phyloP scores from a whole-genome alignment of 75 land plant species.

The Sequoia sempervirens region DNA sequence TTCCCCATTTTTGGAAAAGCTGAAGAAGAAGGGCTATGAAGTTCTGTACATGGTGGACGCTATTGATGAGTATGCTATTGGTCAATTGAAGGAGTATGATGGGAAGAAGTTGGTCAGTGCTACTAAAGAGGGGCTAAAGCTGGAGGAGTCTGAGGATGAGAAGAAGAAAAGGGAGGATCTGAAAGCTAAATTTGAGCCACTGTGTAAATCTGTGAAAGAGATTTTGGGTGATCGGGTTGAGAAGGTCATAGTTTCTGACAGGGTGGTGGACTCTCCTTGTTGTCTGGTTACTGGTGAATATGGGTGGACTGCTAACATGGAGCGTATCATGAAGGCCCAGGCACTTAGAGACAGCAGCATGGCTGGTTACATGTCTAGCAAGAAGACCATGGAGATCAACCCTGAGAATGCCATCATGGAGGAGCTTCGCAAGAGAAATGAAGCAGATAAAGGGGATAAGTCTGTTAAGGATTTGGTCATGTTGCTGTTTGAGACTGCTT shows the following conservation, averaged over 20 bases:
- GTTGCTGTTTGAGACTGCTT: constrained; percentile 31
- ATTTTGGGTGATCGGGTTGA: constrained; percentile 68
- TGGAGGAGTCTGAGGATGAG: constrained; percentile 51
- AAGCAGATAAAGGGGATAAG: constrained; percentile 27
- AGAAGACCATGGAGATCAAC: constrained; percentile 51
- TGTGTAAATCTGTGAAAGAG: constrained; percentile 72
- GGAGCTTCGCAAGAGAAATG: constrained; percentile 13
- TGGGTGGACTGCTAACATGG: constrained; percentile 84
- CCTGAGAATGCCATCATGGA: constrained; percentile 29
- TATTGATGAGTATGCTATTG: constrained; percentile 31
- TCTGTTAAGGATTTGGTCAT: constrained; percentile 33
- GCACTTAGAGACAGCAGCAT: constrained; percentile 43
- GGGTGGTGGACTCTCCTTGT: constrained; percentile 71
- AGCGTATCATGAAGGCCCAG: constrained; percentile 72
- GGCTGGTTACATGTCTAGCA: constrained; percentile 39
- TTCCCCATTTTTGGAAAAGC: constrained; percentile 28
- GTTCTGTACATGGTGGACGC: constrained; percentile 34
- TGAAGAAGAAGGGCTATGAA: constrained; percentile 30
- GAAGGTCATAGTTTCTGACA: constrained; percentile 66
- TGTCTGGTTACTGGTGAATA: constrained; percentile 73
- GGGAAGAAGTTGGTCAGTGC: constrained; percentile 32
- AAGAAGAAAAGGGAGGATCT: constrained; percentile 60
- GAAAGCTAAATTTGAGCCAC: constrained; percentile 57
- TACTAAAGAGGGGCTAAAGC: constrained; percentile 28
- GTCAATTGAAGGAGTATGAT: constrained; percentile 33